Evolutionary conservation across 1,139 yeast species (phyloP).

Genomic region (Candida neerlandica): DNA sequence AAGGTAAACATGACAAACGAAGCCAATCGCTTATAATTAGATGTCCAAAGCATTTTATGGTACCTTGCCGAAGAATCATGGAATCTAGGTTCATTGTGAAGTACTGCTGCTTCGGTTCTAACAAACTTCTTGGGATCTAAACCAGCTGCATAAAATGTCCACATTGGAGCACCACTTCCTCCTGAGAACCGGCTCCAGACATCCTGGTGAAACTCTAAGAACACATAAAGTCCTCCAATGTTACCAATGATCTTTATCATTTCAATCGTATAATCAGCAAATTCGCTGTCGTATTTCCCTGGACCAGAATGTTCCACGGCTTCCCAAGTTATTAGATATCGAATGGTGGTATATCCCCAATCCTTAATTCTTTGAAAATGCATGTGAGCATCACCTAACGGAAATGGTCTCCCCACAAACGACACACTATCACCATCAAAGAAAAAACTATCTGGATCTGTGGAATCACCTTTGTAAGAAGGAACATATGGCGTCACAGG

Average conservation of each 20-base stretch:
- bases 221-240: slow-evolving; percentile 77
- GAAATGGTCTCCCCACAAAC: slow-evolving; percentile 82
- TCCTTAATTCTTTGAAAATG: slow-evolving; percentile 73
- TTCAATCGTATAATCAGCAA: slow-evolving; percentile 67
- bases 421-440: slow-evolving; percentile 73
- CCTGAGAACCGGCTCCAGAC: slow-evolving; percentile 91
- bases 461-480: slow-evolving; percentile 50
- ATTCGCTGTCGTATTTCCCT: slow-evolving; percentile 76
- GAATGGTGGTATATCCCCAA: slow-evolving; percentile 79
- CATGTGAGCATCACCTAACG: slow-evolving; percentile 66
- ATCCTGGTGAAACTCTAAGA: slow-evolving; percentile 91
- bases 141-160: slow-evolving; percentile 97
- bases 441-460: slow-evolving; percentile 50
- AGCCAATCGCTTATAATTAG: slow-evolving; percentile 79
- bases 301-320: slow-evolving; percentile 91
- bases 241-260: slow-evolving; percentile 59
- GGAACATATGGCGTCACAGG: slow-evolving; percentile 64
- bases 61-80: slow-evolving; percentile 42
- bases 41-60: slow-evolving; percentile 93
- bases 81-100: slow-evolving; percentile 58
- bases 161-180: slow-evolving; percentile 95
- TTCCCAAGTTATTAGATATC: slow-evolving; percentile 89
- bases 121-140: slow-evolving; percentile 72
- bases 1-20: slow-evolving; percentile 81
- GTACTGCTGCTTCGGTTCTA: slow-evolving; percentile 69